A percentile compares a stretch with the other conserved stretches of the same genome.
Conservation (phyloP, 768 basidiomycete genomes). For the Mycena metata region DNA sequence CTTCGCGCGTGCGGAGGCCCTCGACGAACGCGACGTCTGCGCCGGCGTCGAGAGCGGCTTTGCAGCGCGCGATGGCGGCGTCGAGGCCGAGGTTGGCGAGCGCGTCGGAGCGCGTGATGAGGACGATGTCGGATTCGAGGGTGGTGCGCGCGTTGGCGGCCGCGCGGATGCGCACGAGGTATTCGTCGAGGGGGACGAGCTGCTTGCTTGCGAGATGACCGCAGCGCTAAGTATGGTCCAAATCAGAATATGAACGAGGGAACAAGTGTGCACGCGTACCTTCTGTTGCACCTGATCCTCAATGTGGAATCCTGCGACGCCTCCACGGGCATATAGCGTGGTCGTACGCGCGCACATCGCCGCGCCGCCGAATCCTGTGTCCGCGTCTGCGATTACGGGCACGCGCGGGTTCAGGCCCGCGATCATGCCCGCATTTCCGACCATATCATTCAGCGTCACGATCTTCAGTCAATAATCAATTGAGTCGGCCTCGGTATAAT, state of each 20-base stretch:
- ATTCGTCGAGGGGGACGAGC: constrained; percentile 63
- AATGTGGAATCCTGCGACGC: constrained; percentile 67
- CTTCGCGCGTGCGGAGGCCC: constrained; percentile 57
- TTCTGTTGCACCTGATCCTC: constrained; percentile 64
- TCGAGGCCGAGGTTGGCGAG: constrained; percentile 56
- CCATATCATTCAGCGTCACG: constrained; percentile 39
- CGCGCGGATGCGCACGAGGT: constrained; percentile 65
- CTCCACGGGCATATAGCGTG: constrained; percentile 61
- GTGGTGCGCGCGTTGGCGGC: constrained; percentile 63
- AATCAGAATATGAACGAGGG: constrained; percentile 52
- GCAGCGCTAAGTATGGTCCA: constrained; percentile 49
- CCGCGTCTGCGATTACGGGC: constrained; percentile 69
- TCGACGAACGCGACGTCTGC: constrained; percentile 63
- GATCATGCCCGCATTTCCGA: constrained; percentile 60
- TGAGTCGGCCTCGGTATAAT: background rate
- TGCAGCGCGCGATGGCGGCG: constrained; percentile 54
- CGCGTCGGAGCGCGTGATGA: constrained; percentile 60
- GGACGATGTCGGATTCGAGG: constrained; percentile 48
- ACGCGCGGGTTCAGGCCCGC: constrained; percentile 60
- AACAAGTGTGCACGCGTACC: constrained; percentile 9
- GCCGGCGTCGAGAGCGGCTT: constrained; percentile 51
- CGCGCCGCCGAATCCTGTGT: constrained; percentile 71
- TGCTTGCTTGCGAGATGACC: constrained; percentile 69
- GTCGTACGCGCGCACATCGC: constrained; percentile 69
- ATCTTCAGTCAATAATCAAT: constrained; percentile 13